Base-by-base conservation (phyloP, 164 flowering plant genomes). In the Warburgia ugandensis region DNA sequence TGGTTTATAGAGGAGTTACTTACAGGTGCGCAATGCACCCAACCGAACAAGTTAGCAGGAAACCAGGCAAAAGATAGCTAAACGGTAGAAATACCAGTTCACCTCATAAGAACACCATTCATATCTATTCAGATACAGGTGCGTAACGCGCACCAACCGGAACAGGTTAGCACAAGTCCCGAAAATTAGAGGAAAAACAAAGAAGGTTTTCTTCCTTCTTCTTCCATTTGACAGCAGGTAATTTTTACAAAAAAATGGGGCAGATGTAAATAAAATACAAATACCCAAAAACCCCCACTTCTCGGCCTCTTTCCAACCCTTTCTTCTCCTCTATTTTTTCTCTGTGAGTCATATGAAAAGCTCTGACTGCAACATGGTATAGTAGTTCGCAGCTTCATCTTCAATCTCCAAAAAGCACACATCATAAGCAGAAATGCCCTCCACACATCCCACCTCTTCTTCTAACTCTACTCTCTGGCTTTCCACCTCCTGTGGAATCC, bases 321-420 rank as follows among this genome's bases (percentile, higher is more conserved):
- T 37, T 1, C 13, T 2, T 1, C 20, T 22, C 19, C 19, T 2
- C 20, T 7, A 37, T 13, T 39, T n/a, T n/a, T n/a, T n/a, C n/a
- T n/a, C n/a, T n/a, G n/a, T n/a, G n/a, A n/a, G n/a, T n/a, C n/a
- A 17, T 26, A 48, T 17, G 38, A 31, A 53, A 17, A 53, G 46
- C 27, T 53, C 29, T 27, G 36, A 36, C 44, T 56, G 44, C 45
- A 56, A n/a, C 40, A 45, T 27, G 19, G 42, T 36, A 33, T 46
- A 46, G 52, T 55, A 45, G 23, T 46, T 46, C 1, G 60, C 52
- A 19, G 43, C 41, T 23, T 45, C 51, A 17, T 56, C 60, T 14
- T 56, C 60, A 22, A 46, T 8, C 45, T 56, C 52, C 60, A 44
- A 46, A 13, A 56, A n/a, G n/a, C n/a, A 35, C 44, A 16, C 50